Conservation (phyloP, 495 filamentous ascomycete species). For the Lepraria neglecta region DNA sequence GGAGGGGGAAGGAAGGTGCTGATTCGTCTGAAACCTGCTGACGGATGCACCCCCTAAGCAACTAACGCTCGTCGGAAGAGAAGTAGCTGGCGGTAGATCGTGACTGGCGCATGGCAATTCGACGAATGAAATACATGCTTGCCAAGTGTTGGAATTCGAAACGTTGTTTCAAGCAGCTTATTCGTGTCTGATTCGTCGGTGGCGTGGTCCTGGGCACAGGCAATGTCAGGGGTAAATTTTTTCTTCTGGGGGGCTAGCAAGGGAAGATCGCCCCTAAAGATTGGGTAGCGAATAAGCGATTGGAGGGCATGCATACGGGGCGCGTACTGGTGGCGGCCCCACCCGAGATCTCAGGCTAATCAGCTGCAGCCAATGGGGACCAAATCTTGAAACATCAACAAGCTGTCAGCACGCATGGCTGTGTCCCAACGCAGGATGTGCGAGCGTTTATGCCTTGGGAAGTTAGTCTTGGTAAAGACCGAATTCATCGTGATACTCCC, state of each 20-base stretch:
- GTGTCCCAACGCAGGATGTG: not conserved
- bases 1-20: not conserved
- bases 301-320: not conserved
- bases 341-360: not conserved
- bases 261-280: not conserved
- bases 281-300: not conserved
- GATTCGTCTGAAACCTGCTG: slow-evolving; percentile 8
- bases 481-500: not conserved
- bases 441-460: not conserved
- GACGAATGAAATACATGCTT: not conserved
- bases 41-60: not conserved
- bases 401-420: not conserved
- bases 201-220: not conserved
- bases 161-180: too few relatives aligned
- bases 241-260: too few relatives aligned
- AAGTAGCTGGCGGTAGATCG: not conserved
- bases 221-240: not conserved
- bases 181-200: too few relatives aligned
- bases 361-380: not conserved
- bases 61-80: not conserved
- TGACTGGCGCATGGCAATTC: slow-evolving; percentile 1
- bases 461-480: not conserved
- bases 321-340: slow-evolving; percentile 5
- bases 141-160: too few relatives aligned
- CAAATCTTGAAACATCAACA: not conserved